Base-by-base conservation (phyloP, 2,329 filamentous ascomycete genomes). In the Verticillium dahliae region DNA sequence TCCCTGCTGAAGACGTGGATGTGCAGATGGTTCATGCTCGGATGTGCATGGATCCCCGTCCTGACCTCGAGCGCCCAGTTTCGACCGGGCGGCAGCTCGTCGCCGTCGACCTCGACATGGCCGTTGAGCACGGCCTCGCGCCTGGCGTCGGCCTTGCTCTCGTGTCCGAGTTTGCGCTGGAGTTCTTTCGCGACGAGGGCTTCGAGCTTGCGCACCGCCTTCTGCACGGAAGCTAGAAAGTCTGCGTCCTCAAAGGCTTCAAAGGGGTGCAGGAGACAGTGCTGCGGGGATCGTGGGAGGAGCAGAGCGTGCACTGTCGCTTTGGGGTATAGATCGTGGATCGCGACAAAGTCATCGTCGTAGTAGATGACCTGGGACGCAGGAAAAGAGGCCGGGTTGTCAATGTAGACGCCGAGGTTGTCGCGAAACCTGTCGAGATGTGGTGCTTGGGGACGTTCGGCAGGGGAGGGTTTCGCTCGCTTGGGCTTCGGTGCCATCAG, bases 11-110 rank as follows among this genome's bases (percentile, higher is more conserved):
- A 76, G 35, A 98, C 86, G 74, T 99, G 95, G 4, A 98, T 81
- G 75, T 99, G 95, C 60, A 98, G 72, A 73, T 98, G 92, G 65
- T 85, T 88, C 95, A 99, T 98, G 61, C 89, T 93, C 3, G 95
- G 95, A 67, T 89, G 86, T 3, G 91, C 90, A 76, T 99, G 95
- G 7, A 97, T 84, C 14, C 95, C 95, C 22, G 87, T 83, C 58
- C 85, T 83, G 57, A 98, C 82, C 33, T 95, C 91, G 13, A 78
- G 77, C 50, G 79, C 75, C 91, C 92, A 98, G 75, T 97, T 87
- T 31, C 94, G 82, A 0, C 92, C 93, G 0, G 71, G 65, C 0
- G 92, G 92, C 9, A 93, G 76, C 54, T 79, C 70, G 9, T 66
- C 65, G 4, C 61, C 73, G n/a, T 76, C 74, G 35, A n/a, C 54